These are phyloP conservation scores for Kluyveromyces dobzhanskii DNA, from an alignment of 805 yeast genomes.

Conservation along the genomic window DNA sequence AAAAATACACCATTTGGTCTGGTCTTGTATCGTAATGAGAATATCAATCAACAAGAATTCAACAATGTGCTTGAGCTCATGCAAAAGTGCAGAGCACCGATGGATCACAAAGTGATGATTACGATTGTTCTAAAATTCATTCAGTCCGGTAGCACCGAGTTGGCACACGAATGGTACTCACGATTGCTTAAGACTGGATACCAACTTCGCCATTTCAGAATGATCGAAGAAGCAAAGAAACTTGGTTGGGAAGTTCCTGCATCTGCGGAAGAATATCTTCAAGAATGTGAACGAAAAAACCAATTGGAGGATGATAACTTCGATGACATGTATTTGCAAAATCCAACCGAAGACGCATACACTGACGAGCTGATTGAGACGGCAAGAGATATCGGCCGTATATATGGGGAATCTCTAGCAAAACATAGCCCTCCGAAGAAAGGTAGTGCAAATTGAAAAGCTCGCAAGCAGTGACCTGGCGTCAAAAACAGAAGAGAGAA, in stretches of 20 bases:
- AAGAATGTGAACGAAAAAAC: slow-evolving; percentile 4
- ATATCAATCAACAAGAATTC: slow-evolving; percentile 14
- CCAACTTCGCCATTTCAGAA: slow-evolving; percentile 13
- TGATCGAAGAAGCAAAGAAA: slow-evolving; percentile 13
- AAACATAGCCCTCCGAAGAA: no score
- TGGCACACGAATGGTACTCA: slow-evolving; percentile 24
- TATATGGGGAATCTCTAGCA: no score
- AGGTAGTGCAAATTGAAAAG: no score
- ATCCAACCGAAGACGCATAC: not conserved
- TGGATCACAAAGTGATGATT: slow-evolving; percentile 21
- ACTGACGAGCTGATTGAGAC: not conserved
- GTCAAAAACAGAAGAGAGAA: no score
- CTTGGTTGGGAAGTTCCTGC: slow-evolving; percentile 22
- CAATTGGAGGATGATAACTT: not conserved
- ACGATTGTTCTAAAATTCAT: slow-evolving; percentile 19
- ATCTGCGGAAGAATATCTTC: slow-evolving; percentile 11
- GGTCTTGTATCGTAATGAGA: slow-evolving; percentile 15
- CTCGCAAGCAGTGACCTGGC: no score
- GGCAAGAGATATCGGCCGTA: not conserved
- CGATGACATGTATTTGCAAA: not conserved
- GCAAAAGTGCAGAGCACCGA: slow-evolving; percentile 14
- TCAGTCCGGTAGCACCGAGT: slow-evolving; percentile 10
- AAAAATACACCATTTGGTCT: slow-evolving; percentile 19
- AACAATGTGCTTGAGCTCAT: slow-evolving; percentile 14
- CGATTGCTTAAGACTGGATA: slow-evolving; percentile 19